A percentile compares a stretch with the other conserved stretches of the same genome.
These are phyloP conservation scores for Backusella westeae DNA, from an alignment of 192 early-diverging fungal genomes.

Conservation along the genomic window DNA sequence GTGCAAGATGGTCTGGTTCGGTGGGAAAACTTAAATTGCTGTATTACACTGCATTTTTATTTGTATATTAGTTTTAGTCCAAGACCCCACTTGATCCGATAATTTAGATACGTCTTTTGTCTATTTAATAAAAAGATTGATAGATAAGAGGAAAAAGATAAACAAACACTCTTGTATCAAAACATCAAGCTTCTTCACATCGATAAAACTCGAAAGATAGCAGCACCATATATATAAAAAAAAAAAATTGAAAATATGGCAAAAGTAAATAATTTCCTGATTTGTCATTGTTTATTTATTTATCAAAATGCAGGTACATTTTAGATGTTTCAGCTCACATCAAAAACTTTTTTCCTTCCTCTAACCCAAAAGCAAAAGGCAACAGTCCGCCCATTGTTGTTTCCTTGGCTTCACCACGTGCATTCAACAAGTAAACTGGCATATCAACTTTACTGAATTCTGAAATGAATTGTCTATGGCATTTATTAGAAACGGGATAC, in stretches of 20 bases:
- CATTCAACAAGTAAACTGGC: constrained; percentile 55
- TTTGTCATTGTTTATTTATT: not conserved
- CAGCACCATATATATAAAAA: not conserved
- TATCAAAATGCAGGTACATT: constrained; percentile 2
- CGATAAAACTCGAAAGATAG: not conserved
- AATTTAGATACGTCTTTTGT: no score
- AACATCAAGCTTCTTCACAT: no score
- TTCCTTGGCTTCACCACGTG: constrained; percentile 48
- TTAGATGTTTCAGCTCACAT: constrained; percentile 1
- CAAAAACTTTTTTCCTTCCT: constrained; percentile 31
- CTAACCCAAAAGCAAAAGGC: constrained; percentile 72
- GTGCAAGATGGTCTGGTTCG: not conserved
- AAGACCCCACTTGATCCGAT: no score
- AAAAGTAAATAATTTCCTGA: not conserved
- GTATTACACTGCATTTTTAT: no score
- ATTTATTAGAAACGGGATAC: not conserved
- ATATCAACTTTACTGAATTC: constrained; percentile 72
- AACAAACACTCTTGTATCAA: no score
- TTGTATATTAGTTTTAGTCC: no score
- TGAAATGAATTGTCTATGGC: constrained; percentile 70
- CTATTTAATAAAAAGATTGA: no score
- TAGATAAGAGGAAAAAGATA: no score
- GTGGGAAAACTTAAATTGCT: no score
- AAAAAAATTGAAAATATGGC: not conserved
- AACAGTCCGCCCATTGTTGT: constrained; percentile 57